These are phyloP conservation scores for Sclerotinia sclerotiorum DNA, from an alignment of 2,329 filamentous ascomycete species.

Conservation along the genomic window DNA sequence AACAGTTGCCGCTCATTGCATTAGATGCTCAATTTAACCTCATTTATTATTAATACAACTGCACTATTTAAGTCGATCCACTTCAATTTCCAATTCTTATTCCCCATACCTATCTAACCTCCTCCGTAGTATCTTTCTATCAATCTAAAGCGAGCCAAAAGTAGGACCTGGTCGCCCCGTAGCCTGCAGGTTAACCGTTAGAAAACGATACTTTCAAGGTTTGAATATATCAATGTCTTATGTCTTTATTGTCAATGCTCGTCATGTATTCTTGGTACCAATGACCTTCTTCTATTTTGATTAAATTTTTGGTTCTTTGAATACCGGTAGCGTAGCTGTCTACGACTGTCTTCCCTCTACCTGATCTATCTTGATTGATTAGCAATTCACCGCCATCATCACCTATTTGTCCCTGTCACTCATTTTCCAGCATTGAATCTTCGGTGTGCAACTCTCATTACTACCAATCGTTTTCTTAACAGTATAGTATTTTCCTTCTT, in stretches of 20 bases:
- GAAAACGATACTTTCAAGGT: neutral
- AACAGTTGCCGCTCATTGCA: neutral
- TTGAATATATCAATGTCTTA: constrained; percentile 14
- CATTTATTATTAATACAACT: constrained; percentile 1
- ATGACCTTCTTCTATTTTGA: constrained; percentile 5
- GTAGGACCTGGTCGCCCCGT: neutral
- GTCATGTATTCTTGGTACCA: constrained; percentile 9
- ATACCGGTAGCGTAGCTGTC: neutral
- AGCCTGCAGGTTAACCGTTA: neutral
- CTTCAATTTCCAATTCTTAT: neutral
- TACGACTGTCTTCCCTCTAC: neutral
- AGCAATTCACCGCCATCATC: constrained; percentile 18
- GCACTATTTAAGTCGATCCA: neutral
- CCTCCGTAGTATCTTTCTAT: neutral
- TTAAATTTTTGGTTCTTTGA: neutral
- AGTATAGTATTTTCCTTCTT: neutral
- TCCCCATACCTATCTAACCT: neutral
- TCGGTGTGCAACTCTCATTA: constrained; percentile 15
- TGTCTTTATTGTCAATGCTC: constrained; percentile 1
- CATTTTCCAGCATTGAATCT: neutral
- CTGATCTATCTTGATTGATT: constrained; percentile 2
- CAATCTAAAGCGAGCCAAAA: constrained; percentile 1
- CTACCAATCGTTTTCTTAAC: neutral
- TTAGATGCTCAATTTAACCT: constrained; percentile 1
- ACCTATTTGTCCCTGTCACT: constrained; percentile 6